Conservation (phyloP, 2,329 filamentous ascomycete species). For the Arachnopeziza araneosa region DNA sequence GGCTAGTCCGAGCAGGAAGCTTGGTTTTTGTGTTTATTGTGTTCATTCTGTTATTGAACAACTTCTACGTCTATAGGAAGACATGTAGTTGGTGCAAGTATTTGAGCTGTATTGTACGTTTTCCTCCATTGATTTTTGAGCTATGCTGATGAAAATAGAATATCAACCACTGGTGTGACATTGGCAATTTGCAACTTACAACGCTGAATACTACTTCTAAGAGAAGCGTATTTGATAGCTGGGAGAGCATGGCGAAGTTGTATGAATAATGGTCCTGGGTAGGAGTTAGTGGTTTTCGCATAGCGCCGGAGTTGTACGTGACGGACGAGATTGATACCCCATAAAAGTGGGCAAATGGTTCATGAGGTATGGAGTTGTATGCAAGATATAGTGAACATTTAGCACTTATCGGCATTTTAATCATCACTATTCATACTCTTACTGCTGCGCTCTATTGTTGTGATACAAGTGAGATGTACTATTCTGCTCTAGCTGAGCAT, state of each 20-base stretch:
- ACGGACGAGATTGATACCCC: neutral
- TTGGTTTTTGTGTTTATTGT: slow-evolving; percentile 76
- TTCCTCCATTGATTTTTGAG: neutral
- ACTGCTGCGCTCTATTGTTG: too few relatives aligned
- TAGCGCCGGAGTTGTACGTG: neutral
- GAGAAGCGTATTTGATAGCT: neutral
- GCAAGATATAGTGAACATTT: too few relatives aligned
- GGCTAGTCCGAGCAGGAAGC: slow-evolving; percentile 74
- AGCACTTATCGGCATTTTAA: too few relatives aligned
- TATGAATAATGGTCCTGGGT: neutral
- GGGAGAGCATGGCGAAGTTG: neutral
- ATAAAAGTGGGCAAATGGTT: neutral
- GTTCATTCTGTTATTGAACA: slow-evolving; percentile 81
- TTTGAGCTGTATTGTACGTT: slow-evolving; percentile 82
- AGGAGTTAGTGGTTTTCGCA: neutral
- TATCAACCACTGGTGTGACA: slow-evolving; percentile 62
- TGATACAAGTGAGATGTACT: too few relatives aligned
- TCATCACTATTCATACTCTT: too few relatives aligned
- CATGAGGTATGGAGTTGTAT: too few relatives aligned
- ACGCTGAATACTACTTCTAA: neutral
- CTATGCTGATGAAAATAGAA: slow-evolving; percentile 54
- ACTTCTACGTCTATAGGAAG: slow-evolving; percentile 78
- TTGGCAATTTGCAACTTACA: slow-evolving; percentile 25
- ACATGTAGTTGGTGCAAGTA: slow-evolving; percentile 93
- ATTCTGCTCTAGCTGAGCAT: too few relatives aligned